Evolutionary conservation across 345 rosid species (phyloP).

Genomic region (Aquilaria yunnanensis): DNA sequence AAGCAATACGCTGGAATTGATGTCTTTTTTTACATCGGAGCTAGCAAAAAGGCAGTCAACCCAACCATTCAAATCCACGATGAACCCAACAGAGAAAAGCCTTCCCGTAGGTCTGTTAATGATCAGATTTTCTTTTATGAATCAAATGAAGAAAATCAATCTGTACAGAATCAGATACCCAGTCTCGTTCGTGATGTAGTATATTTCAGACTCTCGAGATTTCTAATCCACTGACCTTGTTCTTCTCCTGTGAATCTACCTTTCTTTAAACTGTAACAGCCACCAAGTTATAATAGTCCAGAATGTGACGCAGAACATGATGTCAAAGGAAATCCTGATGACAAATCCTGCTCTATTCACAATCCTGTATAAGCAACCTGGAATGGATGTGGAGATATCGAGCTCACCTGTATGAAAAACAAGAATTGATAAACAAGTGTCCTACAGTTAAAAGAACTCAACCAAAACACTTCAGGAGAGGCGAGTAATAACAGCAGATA

Average conservation of each 20-base stretch:
- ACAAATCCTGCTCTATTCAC: conserved; percentile 7
- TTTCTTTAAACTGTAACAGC: conserved; percentile 34
- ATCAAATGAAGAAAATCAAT: conserved; percentile 25
- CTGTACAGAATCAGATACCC: conserved; percentile 31
- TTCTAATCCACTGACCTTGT: conserved; percentile 7
- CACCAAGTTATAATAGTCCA: conserved; percentile 18
- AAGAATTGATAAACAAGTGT: not conserved
- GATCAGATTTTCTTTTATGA: not conserved
- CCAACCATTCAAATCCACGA: too few species aligned
- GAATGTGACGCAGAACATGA: conserved; percentile 19
- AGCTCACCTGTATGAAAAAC: conserved; percentile 20
- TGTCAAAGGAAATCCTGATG: conserved; percentile 8
- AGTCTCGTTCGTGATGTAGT: conserved; percentile 17
- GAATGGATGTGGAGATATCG: conserved; percentile 16
- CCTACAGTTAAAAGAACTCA: conserved; percentile 1
- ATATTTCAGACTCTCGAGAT: conserved; percentile 6
- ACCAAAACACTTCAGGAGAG: not conserved
- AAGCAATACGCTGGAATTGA: too few species aligned
- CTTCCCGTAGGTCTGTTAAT: too few species aligned
- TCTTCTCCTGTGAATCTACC: conserved; percentile 16
- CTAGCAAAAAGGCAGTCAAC: too few species aligned
- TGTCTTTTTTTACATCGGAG: too few species aligned
- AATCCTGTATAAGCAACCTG: conserved; percentile 13
- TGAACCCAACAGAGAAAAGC: too few species aligned
- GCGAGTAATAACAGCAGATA: not conserved